Evolutionary conservation across 495 filamentous ascomycete genomes (phyloP), one percentile per base, ranked within the genome.

Genomic region (Niebla homalea): DNA sequence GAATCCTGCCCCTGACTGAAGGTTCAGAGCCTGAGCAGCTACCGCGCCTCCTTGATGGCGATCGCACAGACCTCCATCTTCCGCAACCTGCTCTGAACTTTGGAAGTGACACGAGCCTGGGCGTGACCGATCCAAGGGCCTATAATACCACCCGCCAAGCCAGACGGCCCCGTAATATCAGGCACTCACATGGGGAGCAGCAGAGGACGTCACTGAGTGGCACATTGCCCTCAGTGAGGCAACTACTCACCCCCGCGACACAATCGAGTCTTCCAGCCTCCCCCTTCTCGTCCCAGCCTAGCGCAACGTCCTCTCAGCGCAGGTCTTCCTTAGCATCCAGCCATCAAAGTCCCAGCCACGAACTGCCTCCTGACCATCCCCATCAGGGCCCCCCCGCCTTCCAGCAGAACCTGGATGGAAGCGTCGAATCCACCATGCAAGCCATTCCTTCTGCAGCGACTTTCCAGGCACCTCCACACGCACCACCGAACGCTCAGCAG

Each of bases 41-140:
- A 45, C 60, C 64, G 52, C 58, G 38, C 49, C 42, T 61, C 59
- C 59, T 62, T 63, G 68, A 68, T 56, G 57, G 56, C 29, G 60
- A 59, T 64, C 65, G 61, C 52, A 48, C 65, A 21, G 65, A 63
- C 50, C 57, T 68, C 55, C 69, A 73, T 55, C 72, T 76, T 51
- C 73, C 73, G 46, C 72, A 70, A 37, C 73, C 72, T 46, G 68
- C 67, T 39, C 55, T 72, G 39, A 67, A 69, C 43, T 68, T 70
- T 60, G 69, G 69, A 47, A 60, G 68, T 16, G 69, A 74, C 48
- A 65, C 63, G 14, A 46, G 63, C 19, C 63, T 58, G 47, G 66
- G 65, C 41, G 61, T 63, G 20, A 65, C 60, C 10, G 62, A 61
- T 18, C 57, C 58, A 39, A 62, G 67, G 8, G 56, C 55, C 38